Evolutionary conservation across 2,329 filamentous ascomycete species (phyloP), one percentile per base, ranked within the genome.

Genomic region (Phyllosticta capitalensis): DNA sequence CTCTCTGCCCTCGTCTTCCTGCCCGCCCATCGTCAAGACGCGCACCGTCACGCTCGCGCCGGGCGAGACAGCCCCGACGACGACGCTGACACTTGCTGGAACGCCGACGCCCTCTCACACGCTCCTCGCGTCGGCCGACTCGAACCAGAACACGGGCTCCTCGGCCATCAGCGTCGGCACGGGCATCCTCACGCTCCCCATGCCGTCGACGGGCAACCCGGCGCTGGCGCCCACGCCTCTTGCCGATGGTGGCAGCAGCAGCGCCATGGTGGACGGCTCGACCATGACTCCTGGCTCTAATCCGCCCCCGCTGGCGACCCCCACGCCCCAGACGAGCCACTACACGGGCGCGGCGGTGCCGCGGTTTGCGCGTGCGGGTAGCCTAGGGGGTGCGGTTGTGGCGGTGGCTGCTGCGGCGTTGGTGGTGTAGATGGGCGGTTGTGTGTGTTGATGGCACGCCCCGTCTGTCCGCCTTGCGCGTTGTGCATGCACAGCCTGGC

Each of bases 131-230:
- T 20, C 54, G 17, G 21, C 14, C 22, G 50, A 22, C 54, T 48
- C 52, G 21, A 45, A 24, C 53, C 24, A 21, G 45, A 26, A 49
- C 17, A 26, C 33, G 20, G 49, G 48, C 54, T 38, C 20, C 17
- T 19, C 49, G 70, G 67, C 67, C 38, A 45, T 45, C 38, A 45
- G 38, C 38, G 38, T 45, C 38, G 38, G 38, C 14, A 45, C 38
- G 14, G 38, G 38, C 14, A 45, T 45, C 38, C 17, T 45, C 14
- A 45, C 38, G 17, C 38, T 45, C 12, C 17, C 38, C 38, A 45
- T 45, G 38, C 38, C 38, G 38, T 45, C 38, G 38, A 45, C 38
- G 12, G 38, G 14, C 38, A 45, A 45, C 38, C 38, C 38, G 38
- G 14, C 7, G 38, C 38, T 45, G 38, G 38, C 38, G 17, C 38